Percentiles rank a stretch among this genome's conserved stretches.
These are phyloP conservation scores for Chalciporus sp. DNA, from an alignment of 1,284 basidiomycete species.

Conservation along the genomic window DNA sequence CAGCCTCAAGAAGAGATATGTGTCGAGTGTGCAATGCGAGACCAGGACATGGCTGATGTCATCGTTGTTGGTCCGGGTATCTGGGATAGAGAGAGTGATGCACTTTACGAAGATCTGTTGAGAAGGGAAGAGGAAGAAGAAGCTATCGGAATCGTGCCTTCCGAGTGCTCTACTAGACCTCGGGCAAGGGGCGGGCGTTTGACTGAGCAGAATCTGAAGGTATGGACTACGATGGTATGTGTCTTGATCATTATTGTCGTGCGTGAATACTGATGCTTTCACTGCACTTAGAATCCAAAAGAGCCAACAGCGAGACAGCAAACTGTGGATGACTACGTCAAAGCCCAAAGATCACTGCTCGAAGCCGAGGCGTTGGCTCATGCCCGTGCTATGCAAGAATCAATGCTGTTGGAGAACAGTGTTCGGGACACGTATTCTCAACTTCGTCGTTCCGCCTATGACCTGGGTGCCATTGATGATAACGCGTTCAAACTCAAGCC, in stretches of 20 bases:
- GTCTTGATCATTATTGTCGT: slow-evolving; percentile 18
- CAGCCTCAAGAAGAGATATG: slow-evolving; percentile 81
- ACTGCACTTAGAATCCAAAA: slow-evolving; percentile 64
- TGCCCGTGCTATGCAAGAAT: slow-evolving; percentile 74
- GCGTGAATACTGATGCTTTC: slow-evolving; percentile 3
- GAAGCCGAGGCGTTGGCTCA: slow-evolving; percentile 77
- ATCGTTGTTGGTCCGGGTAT: slow-evolving; percentile 83
- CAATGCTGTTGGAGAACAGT: slow-evolving; percentile 68
- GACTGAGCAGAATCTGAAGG: slow-evolving; percentile 80
- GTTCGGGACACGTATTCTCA: slow-evolving; percentile 80
- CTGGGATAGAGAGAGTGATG: slow-evolving; percentile 93
- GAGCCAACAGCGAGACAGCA: slow-evolving; percentile 78
- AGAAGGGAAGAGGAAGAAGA: slow-evolving; percentile 75
- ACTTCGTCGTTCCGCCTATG: slow-evolving; percentile 74
- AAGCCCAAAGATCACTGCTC: slow-evolving; percentile 66
- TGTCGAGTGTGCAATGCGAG: slow-evolving; percentile 98
- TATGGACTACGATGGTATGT: slow-evolving; percentile 86
- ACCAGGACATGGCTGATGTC: slow-evolving; percentile 97
- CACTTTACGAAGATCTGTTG: slow-evolving; percentile 77
- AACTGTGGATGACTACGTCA: slow-evolving; percentile 71
- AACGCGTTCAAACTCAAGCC: slow-evolving; percentile 70
- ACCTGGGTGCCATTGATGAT: slow-evolving; percentile 52
- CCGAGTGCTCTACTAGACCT: slow-evolving; percentile 56
- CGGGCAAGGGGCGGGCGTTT: slow-evolving; percentile 68
- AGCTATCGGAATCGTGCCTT: slow-evolving; percentile 44